Conservation (phyloP, 768 basidiomycete species). For the Suillus spraguei region DNA sequence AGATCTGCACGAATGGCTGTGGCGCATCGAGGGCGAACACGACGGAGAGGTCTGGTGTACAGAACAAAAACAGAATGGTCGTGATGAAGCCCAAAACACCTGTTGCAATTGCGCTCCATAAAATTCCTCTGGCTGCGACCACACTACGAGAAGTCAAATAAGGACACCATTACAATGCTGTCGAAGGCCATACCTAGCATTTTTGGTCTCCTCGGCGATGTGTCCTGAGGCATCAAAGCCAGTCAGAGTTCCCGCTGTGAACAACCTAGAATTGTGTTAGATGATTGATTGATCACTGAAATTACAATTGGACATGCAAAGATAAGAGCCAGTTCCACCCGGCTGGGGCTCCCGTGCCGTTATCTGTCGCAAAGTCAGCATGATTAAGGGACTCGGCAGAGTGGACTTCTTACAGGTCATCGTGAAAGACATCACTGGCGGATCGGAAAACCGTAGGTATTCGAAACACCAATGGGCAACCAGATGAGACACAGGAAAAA, state of each 20-base stretch:
- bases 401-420: slow-evolving; percentile 68
- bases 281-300: not conserved
- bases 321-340: slow-evolving; percentile 94
- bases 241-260: slow-evolving; percentile 85
- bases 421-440: slow-evolving; percentile 82
- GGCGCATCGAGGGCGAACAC: slow-evolving; percentile 80
- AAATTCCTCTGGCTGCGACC: slow-evolving; percentile 80
- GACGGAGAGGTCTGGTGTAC: slow-evolving; percentile 75
- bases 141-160: slow-evolving; percentile 44
- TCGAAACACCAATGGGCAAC: slow-evolving; percentile 90
- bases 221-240: slow-evolving; percentile 92
- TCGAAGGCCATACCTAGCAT: slow-evolving; percentile 53
- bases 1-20: slow-evolving; percentile 90
- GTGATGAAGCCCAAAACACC: slow-evolving; percentile 80
- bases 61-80: slow-evolving; percentile 82
- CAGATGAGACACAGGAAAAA: slow-evolving; percentile 88
- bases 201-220: slow-evolving; percentile 87
- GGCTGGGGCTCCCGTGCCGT: slow-evolving; percentile 83
- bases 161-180: not conserved
- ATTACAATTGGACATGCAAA: slow-evolving; percentile 52
- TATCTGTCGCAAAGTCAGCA: slow-evolving; percentile 50
- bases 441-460: slow-evolving; percentile 88
- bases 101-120: slow-evolving; percentile 76
- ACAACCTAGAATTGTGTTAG: slow-evolving; percentile 67
- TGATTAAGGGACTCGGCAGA: slow-evolving; percentile 9